phyloP scores from a whole-genome alignment of 345 rosid genomes.

The Mercurialis annua region DNA sequence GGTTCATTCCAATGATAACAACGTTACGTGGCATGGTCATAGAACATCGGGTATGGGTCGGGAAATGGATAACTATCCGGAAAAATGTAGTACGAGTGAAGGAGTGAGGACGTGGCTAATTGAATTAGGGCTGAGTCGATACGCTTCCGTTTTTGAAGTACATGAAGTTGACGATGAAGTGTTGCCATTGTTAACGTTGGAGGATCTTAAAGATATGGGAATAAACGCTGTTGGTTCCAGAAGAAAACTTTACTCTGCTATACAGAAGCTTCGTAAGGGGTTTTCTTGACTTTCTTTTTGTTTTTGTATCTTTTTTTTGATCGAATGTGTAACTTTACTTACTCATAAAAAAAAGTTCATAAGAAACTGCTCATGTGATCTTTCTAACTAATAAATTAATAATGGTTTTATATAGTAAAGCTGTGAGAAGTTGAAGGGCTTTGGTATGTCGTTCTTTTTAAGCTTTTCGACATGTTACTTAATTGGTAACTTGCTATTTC shows the following conservation, averaged over 20 bases:
- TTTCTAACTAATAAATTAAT: constrained; percentile 12
- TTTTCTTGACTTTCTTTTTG: constrained; percentile 22
- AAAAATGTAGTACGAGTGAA: constrained; percentile 20
- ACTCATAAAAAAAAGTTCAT: background rate
- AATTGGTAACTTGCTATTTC: background rate
- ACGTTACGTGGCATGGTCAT: constrained; percentile 34
- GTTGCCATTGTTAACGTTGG: constrained; percentile 29
- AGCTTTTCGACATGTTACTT: background rate
- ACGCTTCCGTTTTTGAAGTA: constrained; percentile 34
- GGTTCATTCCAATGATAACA: constrained; percentile 24
- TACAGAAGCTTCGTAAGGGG: constrained; percentile 32
- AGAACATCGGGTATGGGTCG: constrained; percentile 22
- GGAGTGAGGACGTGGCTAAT: constrained; percentile 32
- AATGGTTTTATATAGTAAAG: constrained; percentile 6
- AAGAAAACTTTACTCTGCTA: constrained; percentile 32
- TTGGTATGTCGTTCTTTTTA: constrained; percentile 3
- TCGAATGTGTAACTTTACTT: constrained; percentile 12
- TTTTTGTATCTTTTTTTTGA: background rate
- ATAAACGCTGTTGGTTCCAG: constrained; percentile 35
- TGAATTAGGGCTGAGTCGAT: constrained; percentile 33
- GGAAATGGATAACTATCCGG: constrained; percentile 32
- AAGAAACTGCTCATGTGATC: constrained; percentile 16
- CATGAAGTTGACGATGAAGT: constrained; percentile 37
- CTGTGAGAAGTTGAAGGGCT: background rate
- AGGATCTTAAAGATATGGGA: constrained; percentile 39